A percentile compares a stretch with the other conserved stretches of the same genome.
Conservation (phyloP, 129 eudicot species). For the Flaveria trinervia region DNA sequence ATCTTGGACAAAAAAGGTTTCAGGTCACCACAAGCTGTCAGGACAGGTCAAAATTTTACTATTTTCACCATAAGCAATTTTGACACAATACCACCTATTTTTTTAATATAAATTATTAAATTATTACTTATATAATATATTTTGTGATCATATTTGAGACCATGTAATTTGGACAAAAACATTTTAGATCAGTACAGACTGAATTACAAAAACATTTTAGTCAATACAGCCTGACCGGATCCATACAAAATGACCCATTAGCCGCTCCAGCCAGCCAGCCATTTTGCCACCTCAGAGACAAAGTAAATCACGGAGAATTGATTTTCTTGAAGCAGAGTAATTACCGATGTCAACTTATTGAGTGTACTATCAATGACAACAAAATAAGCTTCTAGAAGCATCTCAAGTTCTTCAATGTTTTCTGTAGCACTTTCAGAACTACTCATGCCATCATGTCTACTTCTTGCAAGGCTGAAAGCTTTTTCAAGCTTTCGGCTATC, state of each 20-base stretch:
- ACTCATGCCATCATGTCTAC: conserved; percentile 78
- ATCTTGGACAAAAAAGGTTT: background rate
- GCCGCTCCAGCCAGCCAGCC: background rate
- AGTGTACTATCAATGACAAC: conserved; percentile 90
- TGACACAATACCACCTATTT: background rate
- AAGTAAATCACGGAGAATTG: background rate
- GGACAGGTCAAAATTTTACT: background rate
- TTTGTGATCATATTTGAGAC: too few species aligned
- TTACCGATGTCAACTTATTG: conserved; percentile 90
- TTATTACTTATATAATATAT: too few species aligned
- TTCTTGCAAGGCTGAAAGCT: conserved; percentile 71
- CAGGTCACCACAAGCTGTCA: background rate
- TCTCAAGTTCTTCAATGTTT: conserved; percentile 82
- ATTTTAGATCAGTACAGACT: too few species aligned
- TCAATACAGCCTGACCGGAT: background rate
- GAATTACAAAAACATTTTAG: background rate
- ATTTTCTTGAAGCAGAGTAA: conserved; percentile 2
- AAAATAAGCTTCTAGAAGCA: conserved; percentile 96
- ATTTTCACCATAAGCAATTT: background rate
- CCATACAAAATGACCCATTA: background rate
- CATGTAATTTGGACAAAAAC: background rate
- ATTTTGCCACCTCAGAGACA: conserved; percentile 1
- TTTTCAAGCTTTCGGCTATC: conserved; percentile 73
- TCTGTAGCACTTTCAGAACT: conserved; percentile 73
- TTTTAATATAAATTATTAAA: too few species aligned